Base-by-base conservation (phyloP, 2,329 filamentous ascomycete species). In the Colletotrichum caudatum region DNA sequence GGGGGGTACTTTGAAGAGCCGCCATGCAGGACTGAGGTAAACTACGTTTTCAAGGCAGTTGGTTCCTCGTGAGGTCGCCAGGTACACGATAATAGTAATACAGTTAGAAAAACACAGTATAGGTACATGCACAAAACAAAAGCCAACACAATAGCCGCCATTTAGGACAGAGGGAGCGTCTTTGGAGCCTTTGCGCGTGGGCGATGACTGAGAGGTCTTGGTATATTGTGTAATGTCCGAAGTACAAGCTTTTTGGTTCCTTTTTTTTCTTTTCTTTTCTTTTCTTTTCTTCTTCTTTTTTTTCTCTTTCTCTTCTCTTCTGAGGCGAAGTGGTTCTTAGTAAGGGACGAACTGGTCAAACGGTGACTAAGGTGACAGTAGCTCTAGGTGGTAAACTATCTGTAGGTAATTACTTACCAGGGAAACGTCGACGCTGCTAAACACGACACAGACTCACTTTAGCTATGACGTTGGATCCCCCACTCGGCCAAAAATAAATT, bases 1-100 rank as follows among this genome's bases (percentile, higher is more conserved):
- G 53, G 53, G 44, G 44, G 53, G 44, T 53, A 53, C 66, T 29
- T 66, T 35, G 62, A 48, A 66, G 67, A 70, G 67, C 67, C 67
- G 56, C 63, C 41, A 66, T 70, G 67, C 63, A 70, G 33, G 56
- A 23, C 48, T 20, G 56, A 29, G 29, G 18, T 29, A 29, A 29
- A 29, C 26, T 29, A 29, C 26, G 26, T 29, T 29, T 29, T 29
- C 26, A 29, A 29, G 26, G 26, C 26, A 3, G 2, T 29, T 29
- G 26, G 26, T 29, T 29, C 26, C 26, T 29, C 26, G 26, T 29
- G 26, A 29, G 26, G 26, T 29, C 26, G 26, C 26, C 26, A 29
- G 29, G 29, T 29, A 29, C 29, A 4, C 29, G 5, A 29, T 29
- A 29, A 29, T 29, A 29, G 29, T 4, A 29, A 29, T 29, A 29